Conservation (phyloP, 2,329 filamentous ascomycete species). For the Nigrospora oryzae region DNA sequence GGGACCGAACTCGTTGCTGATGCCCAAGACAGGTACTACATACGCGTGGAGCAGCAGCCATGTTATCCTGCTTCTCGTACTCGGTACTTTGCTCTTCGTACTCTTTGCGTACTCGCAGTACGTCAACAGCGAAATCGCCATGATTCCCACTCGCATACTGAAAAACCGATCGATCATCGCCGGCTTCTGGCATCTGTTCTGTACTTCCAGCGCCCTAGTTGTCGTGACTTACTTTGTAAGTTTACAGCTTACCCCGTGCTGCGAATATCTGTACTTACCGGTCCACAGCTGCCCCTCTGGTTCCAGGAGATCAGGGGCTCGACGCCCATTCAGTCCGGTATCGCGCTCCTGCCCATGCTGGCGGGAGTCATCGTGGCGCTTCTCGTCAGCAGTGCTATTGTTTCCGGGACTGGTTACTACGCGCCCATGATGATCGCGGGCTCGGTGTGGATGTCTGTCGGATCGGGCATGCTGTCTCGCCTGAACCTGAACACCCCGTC, state of each 20-base stretch:
- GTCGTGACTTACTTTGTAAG: background rate
- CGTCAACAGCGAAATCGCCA: background rate
- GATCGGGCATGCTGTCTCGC: conserved; percentile 46
- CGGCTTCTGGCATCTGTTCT: conserved; percentile 4
- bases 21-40: conserved; percentile 3
- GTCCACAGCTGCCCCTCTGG: conserved; percentile 30
- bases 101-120: conserved; percentile 1
- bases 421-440: conserved; percentile 30
- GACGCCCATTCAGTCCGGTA: conserved; percentile 42
- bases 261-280: background rate
- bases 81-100: background rate
- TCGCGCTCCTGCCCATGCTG: conserved; percentile 45
- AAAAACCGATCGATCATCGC: conserved; percentile 1
- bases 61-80: background rate
- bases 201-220: conserved; percentile 1
- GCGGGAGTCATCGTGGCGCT: conserved; percentile 41
- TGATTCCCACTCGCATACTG: background rate
- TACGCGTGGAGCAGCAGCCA: background rate
- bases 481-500: conserved; percentile 36
- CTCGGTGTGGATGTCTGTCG: conserved; percentile 31
- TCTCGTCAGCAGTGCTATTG: conserved; percentile 28
- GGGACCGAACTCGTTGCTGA: no score
- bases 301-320: conserved; percentile 46
- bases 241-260: background rate
- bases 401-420: conserved; percentile 32